Percentiles rank a stretch among this genome's conserved stretches.
These are phyloP conservation scores for Alternaria triticina DNA, from an alignment of 2,329 filamentous ascomycete genomes.

Conservation along the genomic window DNA sequence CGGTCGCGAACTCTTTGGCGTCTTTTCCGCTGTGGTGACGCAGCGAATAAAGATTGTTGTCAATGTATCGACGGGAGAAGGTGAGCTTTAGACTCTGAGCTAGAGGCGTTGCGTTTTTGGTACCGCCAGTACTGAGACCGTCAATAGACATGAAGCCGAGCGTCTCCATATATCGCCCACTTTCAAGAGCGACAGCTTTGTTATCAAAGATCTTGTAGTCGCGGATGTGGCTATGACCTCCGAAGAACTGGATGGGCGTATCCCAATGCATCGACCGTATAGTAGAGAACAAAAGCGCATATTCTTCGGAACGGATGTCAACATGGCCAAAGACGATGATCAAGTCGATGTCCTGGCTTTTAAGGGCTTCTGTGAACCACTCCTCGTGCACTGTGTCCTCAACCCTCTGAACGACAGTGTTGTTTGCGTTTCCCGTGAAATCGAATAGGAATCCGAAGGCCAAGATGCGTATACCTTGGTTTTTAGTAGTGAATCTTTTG, in stretches of 20 bases:
- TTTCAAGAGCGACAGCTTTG: constrained; percentile 79
- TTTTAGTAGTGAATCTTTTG: constrained; percentile 89
- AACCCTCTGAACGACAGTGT: constrained; percentile 82
- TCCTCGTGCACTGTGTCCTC: constrained; percentile 79
- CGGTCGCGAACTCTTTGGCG: constrained; percentile 74
- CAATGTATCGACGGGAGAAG: constrained; percentile 85
- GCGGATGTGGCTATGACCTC: constrained; percentile 87
- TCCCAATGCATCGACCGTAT: constrained; percentile 80
- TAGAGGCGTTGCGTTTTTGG: constrained; percentile 27
- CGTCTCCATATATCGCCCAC: constrained; percentile 92
- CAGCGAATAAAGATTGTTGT: constrained; percentile 88
- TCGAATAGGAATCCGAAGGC: constrained; percentile 96
- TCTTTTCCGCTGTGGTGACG: constrained; percentile 81
- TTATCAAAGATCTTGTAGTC: constrained; percentile 82
- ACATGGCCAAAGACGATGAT: constrained; percentile 89
- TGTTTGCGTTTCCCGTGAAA: constrained; percentile 89
- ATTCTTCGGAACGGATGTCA: constrained; percentile 80
- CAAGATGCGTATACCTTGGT: constrained; percentile 80
- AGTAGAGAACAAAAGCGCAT: constrained; percentile 75
- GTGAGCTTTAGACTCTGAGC: constrained; percentile 50
- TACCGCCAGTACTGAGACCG: constrained; percentile 60
- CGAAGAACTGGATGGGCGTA: constrained; percentile 89
- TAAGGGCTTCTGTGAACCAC: constrained; percentile 88
- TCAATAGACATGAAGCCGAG: constrained; percentile 91
- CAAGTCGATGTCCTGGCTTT: constrained; percentile 79